phyloP scores from a whole-genome alignment of 2,329 filamentous ascomycete genomes.

The Paramyrothecium sp. region DNA sequence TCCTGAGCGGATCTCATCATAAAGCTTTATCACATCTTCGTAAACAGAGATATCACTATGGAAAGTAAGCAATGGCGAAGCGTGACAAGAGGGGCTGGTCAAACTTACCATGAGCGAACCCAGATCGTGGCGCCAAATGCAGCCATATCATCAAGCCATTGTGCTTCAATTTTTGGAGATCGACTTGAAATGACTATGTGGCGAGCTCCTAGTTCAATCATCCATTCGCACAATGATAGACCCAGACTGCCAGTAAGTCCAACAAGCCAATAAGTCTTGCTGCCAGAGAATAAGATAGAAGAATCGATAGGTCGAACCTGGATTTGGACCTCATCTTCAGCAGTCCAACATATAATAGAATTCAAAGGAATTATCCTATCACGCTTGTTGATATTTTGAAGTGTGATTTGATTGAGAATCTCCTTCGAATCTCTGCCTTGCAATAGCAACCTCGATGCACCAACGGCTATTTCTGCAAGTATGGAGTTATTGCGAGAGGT shows the following conservation, averaged over 20 bases:
- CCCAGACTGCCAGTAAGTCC: conserved; percentile 26
- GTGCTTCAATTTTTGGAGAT: conserved; percentile 19
- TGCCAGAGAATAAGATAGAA: too few relatives aligned
- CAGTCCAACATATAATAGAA: too few relatives aligned
- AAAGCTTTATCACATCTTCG: conserved; percentile 3
- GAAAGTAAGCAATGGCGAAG: not conserved
- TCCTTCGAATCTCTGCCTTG: too few relatives aligned
- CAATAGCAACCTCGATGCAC: too few relatives aligned
- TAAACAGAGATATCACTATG: conserved; percentile 8
- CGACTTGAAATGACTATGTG: conserved; percentile 31
- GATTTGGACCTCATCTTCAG: too few relatives aligned
- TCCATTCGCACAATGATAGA: conserved; percentile 27
- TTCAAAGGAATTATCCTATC: too few relatives aligned
- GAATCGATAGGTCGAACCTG: too few relatives aligned
- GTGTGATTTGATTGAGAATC: too few relatives aligned
- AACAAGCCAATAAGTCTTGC: conserved; percentile 20
- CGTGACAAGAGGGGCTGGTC: not conserved
- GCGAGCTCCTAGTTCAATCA: conserved; percentile 26
- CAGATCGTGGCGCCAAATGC: not conserved
- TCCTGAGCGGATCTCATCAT: conserved; percentile 11
- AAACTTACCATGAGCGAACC: not conserved
- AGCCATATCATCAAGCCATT: conserved; percentile 1
- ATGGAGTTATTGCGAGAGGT: too few relatives aligned
- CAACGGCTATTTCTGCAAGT: too few relatives aligned
- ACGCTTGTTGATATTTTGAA: too few relatives aligned